A percentile compares a stretch with the other conserved stretches of the same genome.
Evolutionary conservation across 176 grass and related monocot species (phyloP).

Genomic region (Musa itinerans): DNA sequence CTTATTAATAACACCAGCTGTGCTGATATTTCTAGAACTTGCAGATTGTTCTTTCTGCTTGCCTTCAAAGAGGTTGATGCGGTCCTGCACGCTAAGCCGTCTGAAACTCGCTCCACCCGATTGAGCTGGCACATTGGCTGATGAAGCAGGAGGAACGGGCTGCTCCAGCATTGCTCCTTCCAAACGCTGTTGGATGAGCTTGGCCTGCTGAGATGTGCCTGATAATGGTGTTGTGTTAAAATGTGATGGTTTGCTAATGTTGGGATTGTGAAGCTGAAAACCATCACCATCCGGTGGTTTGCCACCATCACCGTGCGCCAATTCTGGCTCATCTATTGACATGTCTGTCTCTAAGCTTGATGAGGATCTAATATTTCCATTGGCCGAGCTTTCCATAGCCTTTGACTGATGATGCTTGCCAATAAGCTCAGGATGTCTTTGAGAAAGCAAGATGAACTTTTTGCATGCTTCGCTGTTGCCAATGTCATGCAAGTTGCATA

Average conservation of each 20-base stretch:
- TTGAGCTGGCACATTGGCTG: neutral
- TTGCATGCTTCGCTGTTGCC: slow-evolving; percentile 77
- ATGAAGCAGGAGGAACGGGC: slow-evolving; percentile 18
- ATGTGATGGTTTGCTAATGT: neutral
- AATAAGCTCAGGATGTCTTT: slow-evolving; percentile 56
- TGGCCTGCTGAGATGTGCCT: slow-evolving; percentile 13
- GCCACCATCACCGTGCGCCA: slow-evolving; percentile 11
- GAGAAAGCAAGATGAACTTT: slow-evolving; percentile 78
- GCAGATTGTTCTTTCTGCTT: slow-evolving; percentile 72
- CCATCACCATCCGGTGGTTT: neutral
- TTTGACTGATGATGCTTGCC: slow-evolving; percentile 26
- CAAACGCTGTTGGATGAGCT: slow-evolving; percentile 3
- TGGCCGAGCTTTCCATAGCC: slow-evolving; percentile 35
- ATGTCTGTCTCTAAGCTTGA: slow-evolving; percentile 70
- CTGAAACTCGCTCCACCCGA: slow-evolving; percentile 33
- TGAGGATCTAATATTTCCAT: slow-evolving; percentile 54
- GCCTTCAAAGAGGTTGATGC: slow-evolving; percentile 91
- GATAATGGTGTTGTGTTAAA: neutral
- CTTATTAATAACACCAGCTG: slow-evolving; percentile 34
- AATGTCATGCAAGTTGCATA: neutral
- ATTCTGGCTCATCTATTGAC: slow-evolving; percentile 77
- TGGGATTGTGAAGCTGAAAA: neutral
- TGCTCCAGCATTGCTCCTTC: slow-evolving; percentile 41
- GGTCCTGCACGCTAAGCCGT: slow-evolving; percentile 84
- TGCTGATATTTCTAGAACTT: slow-evolving; percentile 50